These are phyloP conservation scores for Aspergillus spinulosporus DNA, from an alignment of 2,329 filamentous ascomycete species.

Conservation along the genomic window DNA sequence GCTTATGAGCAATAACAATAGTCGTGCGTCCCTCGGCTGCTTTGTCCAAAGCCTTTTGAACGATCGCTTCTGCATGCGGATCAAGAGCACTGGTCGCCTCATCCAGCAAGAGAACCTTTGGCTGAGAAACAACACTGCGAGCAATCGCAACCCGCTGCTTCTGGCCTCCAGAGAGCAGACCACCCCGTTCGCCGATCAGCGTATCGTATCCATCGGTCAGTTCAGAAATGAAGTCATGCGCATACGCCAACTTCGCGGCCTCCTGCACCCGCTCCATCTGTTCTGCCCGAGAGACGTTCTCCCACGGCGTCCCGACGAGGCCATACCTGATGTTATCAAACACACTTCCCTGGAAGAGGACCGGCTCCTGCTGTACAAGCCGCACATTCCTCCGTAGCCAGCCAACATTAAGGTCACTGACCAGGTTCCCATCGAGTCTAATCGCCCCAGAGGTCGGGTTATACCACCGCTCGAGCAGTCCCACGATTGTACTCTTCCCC, in stretches of 20 bases:
- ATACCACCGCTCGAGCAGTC: constrained; percentile 91
- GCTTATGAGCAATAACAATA: constrained; percentile 90
- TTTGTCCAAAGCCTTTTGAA: constrained; percentile 89
- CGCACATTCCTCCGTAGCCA: constrained; percentile 93
- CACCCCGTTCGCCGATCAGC: constrained; percentile 91
- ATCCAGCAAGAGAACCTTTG: constrained; percentile 87
- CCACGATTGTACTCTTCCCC: constrained; percentile 92
- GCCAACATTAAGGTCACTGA: constrained; percentile 76
- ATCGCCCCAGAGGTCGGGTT: constrained; percentile 80
- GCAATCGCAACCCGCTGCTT: constrained; percentile 97
- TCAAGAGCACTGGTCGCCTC: constrained; percentile 94
- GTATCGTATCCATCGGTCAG: constrained; percentile 90
- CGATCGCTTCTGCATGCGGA: constrained; percentile 89
- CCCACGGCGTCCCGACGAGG: constrained; percentile 77
- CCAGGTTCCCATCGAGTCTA: constrained; percentile 77
- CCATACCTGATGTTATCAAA: constrained; percentile 88
- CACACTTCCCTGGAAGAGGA: constrained; percentile 85
- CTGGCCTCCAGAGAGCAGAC: constrained; percentile 88
- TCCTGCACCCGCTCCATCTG: constrained; percentile 70
- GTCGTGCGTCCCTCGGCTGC: constrained; percentile 86
- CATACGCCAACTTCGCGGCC: constrained; percentile 87
- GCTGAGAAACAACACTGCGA: constrained; percentile 83
- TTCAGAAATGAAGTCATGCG: constrained; percentile 81
- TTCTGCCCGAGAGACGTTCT: constrained; percentile 66
- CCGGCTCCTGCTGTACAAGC: constrained; percentile 89